Evolutionary conservation across 1,139 yeast genomes (phyloP), one percentile per base, ranked within the genome.

Genomic region (Taphrina deformans): DNA sequence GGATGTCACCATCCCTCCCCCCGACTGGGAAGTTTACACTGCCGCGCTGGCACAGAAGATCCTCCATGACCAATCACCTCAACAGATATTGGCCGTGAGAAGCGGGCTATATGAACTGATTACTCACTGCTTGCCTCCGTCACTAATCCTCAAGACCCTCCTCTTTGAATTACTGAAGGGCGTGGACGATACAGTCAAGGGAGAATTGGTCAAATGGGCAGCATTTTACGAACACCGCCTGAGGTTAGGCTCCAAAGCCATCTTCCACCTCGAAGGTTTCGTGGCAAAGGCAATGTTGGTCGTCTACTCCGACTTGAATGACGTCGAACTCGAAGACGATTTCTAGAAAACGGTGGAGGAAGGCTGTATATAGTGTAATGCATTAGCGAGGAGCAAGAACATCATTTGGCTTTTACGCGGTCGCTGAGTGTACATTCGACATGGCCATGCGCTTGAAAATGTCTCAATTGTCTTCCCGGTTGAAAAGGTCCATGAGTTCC

Each of bases 251-350:
- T 83, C 83, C 69, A 93, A 93, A 75, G 88, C 93, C 52, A 93
- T 93, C 16, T 93, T 90, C 76, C 99, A 93, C 75, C 78, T 93
- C 67, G 99, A 93, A 77, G 99, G 98, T 0, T 93, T 90, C 74
- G 84, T 89, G 18, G 97, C 98, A 0, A 87, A 84, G 73, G 84
- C 85, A 1, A 93, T 93, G 98, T 41, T 59, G 48, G 46, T 59
- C 29, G 56, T 59, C 31, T 59, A 59, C 23, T 51, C 63, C 24
- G 63, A 59, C 51, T 27, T 59, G 40, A 59, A 59, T n/a, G 63
- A 50, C 29, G 55, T 59, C 50, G 63, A 59, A 27, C 52, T 59
- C 29, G 58, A 53, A 40, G 58, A 35, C 35, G 58, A 53, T 24
- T 53, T 53, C 35, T 53, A 24, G 38, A n/a, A 7, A 2, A 10